These are phyloP conservation scores for Phytophthora citricola DNA, from an alignment of 352 stramenopile genomes.

Conservation along the genomic window DNA sequence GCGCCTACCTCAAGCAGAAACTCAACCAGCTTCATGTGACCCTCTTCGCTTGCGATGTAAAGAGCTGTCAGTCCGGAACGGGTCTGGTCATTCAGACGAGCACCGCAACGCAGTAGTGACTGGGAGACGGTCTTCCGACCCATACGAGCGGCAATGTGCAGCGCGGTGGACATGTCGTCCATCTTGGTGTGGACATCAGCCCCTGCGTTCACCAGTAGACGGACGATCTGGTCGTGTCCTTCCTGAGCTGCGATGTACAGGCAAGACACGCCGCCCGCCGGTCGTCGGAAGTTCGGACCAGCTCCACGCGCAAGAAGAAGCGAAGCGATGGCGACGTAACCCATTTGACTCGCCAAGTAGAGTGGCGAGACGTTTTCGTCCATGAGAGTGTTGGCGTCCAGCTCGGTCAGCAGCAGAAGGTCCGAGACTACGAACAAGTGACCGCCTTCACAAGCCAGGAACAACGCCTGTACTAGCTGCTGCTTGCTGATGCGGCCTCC, in stretches of 20 bases:
- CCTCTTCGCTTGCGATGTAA: constrained; percentile 89
- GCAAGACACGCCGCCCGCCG: constrained; percentile 69
- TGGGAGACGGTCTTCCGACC: constrained; percentile 63
- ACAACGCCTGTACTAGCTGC: constrained; percentile 70
- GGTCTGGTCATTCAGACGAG: constrained; percentile 73
- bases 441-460: constrained; percentile 80
- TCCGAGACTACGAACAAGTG: constrained; percentile 73
- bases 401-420: constrained; percentile 56
- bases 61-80: constrained; percentile 79
- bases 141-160: constrained; percentile 86
- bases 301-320: constrained; percentile 65
- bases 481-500: constrained; percentile 17
- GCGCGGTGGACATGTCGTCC: constrained; percentile 77
- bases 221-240: constrained; percentile 70
- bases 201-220: constrained; percentile 49
- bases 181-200: constrained; percentile 75
- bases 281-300: constrained; percentile 70
- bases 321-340: constrained; percentile 65
- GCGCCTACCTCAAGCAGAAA: constrained; percentile 55
- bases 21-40: constrained; percentile 65
- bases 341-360: constrained; percentile 88
- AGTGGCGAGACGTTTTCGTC: constrained; percentile 81
- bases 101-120: constrained; percentile 59
- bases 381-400: constrained; percentile 79
- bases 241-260: constrained; percentile 86